A percentile compares a stretch with the other conserved stretches of the same genome.
Evolutionary conservation across 208 protist genomes (phyloP).

Genomic region (Naegleria lovaniensis): DNA sequence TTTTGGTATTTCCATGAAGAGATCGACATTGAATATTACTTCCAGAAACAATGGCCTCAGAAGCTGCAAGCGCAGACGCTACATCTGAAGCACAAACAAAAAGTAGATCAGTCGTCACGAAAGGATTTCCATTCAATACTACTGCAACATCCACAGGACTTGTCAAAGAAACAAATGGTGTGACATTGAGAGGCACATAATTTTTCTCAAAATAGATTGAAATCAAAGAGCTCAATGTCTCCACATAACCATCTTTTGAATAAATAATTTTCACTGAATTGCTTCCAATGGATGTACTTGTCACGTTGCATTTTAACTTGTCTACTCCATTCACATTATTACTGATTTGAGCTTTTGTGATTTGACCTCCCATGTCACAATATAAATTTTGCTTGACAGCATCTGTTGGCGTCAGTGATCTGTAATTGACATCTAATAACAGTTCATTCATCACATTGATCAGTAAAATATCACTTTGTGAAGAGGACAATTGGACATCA

Average conservation of each 20-base stretch:
- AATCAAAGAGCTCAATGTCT: neutral
- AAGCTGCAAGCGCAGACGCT: neutral
- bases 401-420: neutral
- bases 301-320: neutral
- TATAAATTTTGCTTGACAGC: neutral
- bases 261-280: neutral
- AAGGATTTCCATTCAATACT: neutral
- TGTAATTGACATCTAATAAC: neutral
- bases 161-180: neutral
- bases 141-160: neutral
- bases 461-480: neutral
- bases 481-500: neutral
- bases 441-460: neutral
- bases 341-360: neutral
- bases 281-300: neutral
- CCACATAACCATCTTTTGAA: neutral
- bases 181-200: neutral
- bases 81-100: neutral
- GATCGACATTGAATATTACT: neutral
- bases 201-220: neutral
- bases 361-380: neutral
- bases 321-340: neutral
- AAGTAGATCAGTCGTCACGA: neutral
- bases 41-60: neutral
- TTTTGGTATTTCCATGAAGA: neutral